Conservation (phyloP, 768 basidiomycete species). For the Podaxis sp. region DNA sequence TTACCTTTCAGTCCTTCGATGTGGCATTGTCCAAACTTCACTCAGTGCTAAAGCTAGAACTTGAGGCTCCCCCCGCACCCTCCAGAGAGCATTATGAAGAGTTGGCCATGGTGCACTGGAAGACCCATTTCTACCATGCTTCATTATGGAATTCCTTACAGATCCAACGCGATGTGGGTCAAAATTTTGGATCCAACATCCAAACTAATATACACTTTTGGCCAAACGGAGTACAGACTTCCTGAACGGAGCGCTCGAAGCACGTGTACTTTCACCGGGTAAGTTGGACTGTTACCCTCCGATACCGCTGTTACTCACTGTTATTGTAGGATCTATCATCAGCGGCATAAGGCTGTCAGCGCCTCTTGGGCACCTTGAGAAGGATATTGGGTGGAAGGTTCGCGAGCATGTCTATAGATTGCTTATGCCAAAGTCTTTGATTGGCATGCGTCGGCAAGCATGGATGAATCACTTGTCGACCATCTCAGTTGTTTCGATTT, state of each 20-base stretch:
- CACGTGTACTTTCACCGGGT: neutral
- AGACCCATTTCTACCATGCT: neutral
- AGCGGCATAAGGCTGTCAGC: no score
- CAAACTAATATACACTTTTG: neutral
- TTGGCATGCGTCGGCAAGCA: neutral
- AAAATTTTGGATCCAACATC: neutral
- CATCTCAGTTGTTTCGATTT: neutral
- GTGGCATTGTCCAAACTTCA: neutral
- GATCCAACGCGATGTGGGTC: neutral
- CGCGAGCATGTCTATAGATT: neutral
- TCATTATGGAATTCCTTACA: neutral
- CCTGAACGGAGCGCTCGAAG: neutral
- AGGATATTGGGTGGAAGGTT: neutral
- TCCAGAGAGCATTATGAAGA: neutral
- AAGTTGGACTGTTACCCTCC: neutral
- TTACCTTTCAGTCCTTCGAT: neutral
- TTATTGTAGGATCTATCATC: no score
- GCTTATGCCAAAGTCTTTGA: neutral
- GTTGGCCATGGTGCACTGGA: neutral
- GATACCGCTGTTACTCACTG: neutral
- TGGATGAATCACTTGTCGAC: neutral
- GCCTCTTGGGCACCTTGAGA: neutral
- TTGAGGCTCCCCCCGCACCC: neutral
- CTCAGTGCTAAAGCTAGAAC: neutral
- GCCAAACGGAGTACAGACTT: neutral